Percentiles rank a stretch among this genome's conserved stretches.
Evolutionary conservation across 2,329 filamentous ascomycete genomes (phyloP).

Genomic region (Tolypocladium paradoxum): DNA sequence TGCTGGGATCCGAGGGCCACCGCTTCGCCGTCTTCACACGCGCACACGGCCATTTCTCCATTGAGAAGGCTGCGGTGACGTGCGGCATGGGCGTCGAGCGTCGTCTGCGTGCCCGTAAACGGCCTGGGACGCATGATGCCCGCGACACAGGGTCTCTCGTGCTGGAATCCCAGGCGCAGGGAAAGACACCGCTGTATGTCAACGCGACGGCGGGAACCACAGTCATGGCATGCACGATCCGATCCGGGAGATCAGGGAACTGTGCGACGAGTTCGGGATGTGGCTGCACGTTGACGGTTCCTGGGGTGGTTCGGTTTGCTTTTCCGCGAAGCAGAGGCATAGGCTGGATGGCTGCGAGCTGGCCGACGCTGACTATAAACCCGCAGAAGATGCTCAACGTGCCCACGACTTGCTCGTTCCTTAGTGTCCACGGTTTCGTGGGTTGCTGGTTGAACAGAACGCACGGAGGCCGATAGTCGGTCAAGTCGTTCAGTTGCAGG

Average conservation of each 20-base stretch:
- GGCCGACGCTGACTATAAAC: constrained; percentile 74
- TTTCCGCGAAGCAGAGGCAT: constrained; percentile 50
- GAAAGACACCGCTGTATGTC: constrained; percentile 80
- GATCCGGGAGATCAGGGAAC: constrained; percentile 53
- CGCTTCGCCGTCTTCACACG: constrained; percentile 82
- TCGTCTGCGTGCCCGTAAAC: constrained; percentile 67
- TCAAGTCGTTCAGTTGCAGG: too few relatives aligned
- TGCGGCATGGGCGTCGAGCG: constrained; percentile 66
- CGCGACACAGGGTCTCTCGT: constrained; percentile 51
- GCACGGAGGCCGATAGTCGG: too few relatives aligned
- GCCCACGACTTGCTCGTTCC: constrained; percentile 80
- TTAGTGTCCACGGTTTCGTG: constrained; percentile 25
- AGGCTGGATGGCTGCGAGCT: constrained; percentile 61
- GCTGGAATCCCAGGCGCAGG: constrained; percentile 48
- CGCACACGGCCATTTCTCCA: constrained; percentile 80
- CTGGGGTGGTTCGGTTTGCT: constrained; percentile 80
- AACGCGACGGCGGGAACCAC: constrained; percentile 93
- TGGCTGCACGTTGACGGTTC: constrained; percentile 90
- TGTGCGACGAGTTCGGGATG: constrained; percentile 61
- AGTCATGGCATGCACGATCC: constrained; percentile 78
- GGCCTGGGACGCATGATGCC: constrained; percentile 59
- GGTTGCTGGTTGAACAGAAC: too few relatives aligned
- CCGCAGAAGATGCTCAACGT: constrained; percentile 96
- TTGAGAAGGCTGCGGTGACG: constrained; percentile 85
- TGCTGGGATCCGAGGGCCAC: constrained; percentile 50